Evolutionary conservation across 345 rosid genomes (phyloP).

Genomic region (Passiflora organensis): DNA sequence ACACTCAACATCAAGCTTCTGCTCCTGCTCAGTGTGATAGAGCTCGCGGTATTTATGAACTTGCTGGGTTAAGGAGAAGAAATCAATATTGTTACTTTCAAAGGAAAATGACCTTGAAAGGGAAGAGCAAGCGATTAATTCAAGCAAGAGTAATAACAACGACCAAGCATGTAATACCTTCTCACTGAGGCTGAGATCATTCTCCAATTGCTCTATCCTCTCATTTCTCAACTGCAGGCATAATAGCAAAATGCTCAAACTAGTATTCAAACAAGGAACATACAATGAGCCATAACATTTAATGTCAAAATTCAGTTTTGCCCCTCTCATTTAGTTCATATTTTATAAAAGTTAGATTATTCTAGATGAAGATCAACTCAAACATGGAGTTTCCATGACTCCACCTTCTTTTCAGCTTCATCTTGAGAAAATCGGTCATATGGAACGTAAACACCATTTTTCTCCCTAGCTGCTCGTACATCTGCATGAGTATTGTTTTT

Average conservation of each 20-base stretch:
- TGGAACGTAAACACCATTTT: conserved; percentile 80
- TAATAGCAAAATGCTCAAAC: background rate
- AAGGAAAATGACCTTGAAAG: background rate
- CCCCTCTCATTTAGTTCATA: no score
- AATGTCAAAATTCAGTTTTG: no score
- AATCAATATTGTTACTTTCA: conserved; percentile 5
- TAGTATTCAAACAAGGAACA: conserved; percentile 10
- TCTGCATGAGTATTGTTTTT: conserved; percentile 39
- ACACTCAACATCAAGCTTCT: conserved; percentile 53
- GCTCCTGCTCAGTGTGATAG: conserved; percentile 63
- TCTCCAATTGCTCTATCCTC: conserved; percentile 78
- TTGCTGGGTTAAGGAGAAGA: conserved; percentile 46
- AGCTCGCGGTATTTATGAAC: conserved; percentile 54
- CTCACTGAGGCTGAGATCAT: conserved; percentile 47
- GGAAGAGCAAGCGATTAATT: background rate
- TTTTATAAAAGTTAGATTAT: background rate
- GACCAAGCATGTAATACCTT: conserved; percentile 39
- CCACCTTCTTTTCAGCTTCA: conserved; percentile 91
- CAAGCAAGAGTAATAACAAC: background rate
- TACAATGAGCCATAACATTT: no score
- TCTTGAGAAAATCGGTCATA: conserved; percentile 77
- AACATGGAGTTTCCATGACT: conserved; percentile 1
- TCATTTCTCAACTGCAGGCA: conserved; percentile 53
- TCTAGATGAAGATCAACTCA: background rate
- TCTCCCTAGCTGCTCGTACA: conserved; percentile 89